Conservation (phyloP, 371 early-diverging fungal species). For the Mortierella sp. region DNA sequence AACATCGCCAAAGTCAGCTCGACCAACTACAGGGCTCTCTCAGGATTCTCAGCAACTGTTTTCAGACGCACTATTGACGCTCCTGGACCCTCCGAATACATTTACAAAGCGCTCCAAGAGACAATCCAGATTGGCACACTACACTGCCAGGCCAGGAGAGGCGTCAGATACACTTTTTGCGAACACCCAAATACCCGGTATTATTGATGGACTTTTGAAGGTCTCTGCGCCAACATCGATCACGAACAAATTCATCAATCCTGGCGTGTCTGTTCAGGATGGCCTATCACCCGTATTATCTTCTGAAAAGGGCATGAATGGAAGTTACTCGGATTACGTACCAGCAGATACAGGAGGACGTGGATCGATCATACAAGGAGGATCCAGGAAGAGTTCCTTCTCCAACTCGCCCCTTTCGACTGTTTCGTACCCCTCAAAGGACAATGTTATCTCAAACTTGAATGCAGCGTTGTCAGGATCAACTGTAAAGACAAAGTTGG, state of each 20-base stretch:
- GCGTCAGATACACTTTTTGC: slow-evolving; percentile 35
- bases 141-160: slow-evolving; percentile 23
- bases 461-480: slow-evolving; percentile 6
- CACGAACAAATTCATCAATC: slow-evolving; percentile 37
- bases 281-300: slow-evolving; percentile 14
- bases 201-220: slow-evolving; percentile 36
- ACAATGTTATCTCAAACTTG: not conserved
- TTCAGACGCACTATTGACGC: slow-evolving; percentile 31
- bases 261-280: slow-evolving; percentile 44
- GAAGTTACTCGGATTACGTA: slow-evolving; percentile 10
- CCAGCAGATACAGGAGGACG: slow-evolving; percentile 5
- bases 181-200: slow-evolving; percentile 14
- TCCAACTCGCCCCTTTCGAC: slow-evolving; percentile 44
- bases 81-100: slow-evolving; percentile 23
- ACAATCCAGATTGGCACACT: slow-evolving; percentile 22
- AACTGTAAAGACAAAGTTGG: slow-evolving; percentile 12
- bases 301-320: slow-evolving; percentile 21
- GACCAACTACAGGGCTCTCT: slow-evolving; percentile 21
- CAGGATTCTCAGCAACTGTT: slow-evolving; percentile 31
- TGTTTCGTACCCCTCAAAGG: slow-evolving; percentile 28
- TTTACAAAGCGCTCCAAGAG: slow-evolving; percentile 16
- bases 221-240: slow-evolving; percentile 27
- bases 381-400: slow-evolving; percentile 38
- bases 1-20: not conserved
- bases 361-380: slow-evolving; percentile 1